A percentile compares a stretch with the other conserved stretches of the same genome.
Evolutionary conservation across 768 basidiomycete species (phyloP).

Genomic region (Leccinum uliginosum): DNA sequence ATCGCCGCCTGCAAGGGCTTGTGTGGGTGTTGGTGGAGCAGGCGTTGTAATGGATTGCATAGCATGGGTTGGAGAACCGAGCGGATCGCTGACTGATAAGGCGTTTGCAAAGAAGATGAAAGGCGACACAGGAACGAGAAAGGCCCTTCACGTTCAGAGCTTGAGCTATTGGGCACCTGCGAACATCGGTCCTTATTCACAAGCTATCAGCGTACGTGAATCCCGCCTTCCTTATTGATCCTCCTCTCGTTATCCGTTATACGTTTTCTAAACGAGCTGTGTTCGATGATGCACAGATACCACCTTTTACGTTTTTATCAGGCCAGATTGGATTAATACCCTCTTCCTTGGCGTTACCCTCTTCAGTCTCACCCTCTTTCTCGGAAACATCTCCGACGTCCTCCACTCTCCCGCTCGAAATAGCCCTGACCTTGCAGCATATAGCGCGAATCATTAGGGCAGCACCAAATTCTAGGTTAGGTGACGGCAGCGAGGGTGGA

Average conservation of each 20-base stretch:
- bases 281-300: conserved; percentile 44
- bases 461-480: conserved; percentile 47
- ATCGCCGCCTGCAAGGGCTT: conserved; percentile 93
- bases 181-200: conserved; percentile 98
- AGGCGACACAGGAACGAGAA: conserved; percentile 40
- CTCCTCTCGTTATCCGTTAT: neutral
- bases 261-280: neutral
- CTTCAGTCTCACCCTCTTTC: conserved; percentile 17
- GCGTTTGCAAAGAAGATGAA: neutral
- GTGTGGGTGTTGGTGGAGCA: conserved; percentile 68
- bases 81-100: conserved; percentile 12
- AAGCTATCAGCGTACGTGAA: conserved; percentile 71
- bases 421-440: conserved; percentile 78
- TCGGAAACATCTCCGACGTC: conserved; percentile 56
- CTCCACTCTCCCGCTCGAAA: conserved; percentile 49
- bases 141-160: conserved; percentile 89
- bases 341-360: conserved; percentile 62
- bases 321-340: conserved; percentile 95
- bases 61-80: conserved; percentile 45
- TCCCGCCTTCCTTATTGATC: neutral
- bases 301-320: conserved; percentile 78
- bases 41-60: conserved; percentile 73
- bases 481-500: conserved; percentile 25
- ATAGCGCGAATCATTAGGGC: conserved; percentile 55
- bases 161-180: conserved; percentile 99